phyloP scores from a whole-genome alignment of 2,329 filamentous ascomycete species.

The Fusarium sp. region DNA sequence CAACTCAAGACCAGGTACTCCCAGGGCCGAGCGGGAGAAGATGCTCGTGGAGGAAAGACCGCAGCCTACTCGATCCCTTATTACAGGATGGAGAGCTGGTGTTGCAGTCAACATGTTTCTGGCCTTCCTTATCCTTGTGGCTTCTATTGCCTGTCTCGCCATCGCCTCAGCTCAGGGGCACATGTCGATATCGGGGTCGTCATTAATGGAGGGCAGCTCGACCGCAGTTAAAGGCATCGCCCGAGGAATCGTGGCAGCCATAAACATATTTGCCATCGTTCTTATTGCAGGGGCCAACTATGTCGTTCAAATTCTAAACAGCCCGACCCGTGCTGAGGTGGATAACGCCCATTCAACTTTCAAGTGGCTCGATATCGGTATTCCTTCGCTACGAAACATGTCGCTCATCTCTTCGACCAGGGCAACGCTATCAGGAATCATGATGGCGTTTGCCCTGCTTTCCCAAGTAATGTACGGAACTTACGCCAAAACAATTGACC shows the following conservation, averaged over 20 bases:
- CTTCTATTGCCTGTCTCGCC: conserved; percentile 57
- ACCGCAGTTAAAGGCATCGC: conserved; percentile 53
- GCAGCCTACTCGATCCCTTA: conserved; percentile 45
- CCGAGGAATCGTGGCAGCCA: conserved; percentile 59
- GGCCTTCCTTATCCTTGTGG: conserved; percentile 55
- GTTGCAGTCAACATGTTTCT: conserved; percentile 60
- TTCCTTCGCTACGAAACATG: conserved; percentile 66
- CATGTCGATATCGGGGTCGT: conserved; percentile 53
- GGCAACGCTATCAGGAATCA: conserved; percentile 54
- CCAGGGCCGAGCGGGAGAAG: conserved; percentile 46
- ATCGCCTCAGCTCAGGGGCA: conserved; percentile 54
- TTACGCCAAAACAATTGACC: conserved; percentile 29
- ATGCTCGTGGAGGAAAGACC: conserved; percentile 43
- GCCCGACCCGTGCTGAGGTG: conserved; percentile 65
- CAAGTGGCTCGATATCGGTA: conserved; percentile 67
- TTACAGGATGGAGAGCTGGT: conserved; percentile 63
- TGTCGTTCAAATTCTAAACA: conserved; percentile 66
- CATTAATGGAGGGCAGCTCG: conserved; percentile 58
- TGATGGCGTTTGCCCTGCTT: conserved; percentile 59
- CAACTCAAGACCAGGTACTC: conserved; percentile 41
- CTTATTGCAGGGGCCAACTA: conserved; percentile 66
- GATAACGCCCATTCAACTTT: conserved; percentile 60
- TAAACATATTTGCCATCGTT: conserved; percentile 60
- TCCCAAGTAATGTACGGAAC: conserved; percentile 63
- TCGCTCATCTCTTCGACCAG: conserved; percentile 58